phyloP scores from a whole-genome alignment of 139 green algal species.

The Chlorella sp. region DNA sequence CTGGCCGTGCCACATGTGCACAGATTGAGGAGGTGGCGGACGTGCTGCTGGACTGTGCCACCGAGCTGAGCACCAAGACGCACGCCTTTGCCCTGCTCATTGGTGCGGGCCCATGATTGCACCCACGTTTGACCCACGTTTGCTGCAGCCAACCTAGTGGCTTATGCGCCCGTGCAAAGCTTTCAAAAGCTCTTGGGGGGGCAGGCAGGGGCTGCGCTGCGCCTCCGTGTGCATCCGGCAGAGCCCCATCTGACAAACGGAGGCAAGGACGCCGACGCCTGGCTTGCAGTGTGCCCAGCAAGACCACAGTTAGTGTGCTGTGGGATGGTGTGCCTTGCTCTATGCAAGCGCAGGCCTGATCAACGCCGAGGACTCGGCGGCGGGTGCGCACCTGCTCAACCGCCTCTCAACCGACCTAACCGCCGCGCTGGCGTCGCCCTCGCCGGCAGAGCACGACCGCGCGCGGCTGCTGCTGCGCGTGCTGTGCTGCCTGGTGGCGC shows the following conservation, averaged over 20 bases:
- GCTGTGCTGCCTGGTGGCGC: slow-evolving; percentile 42
- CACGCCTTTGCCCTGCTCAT: slow-evolving; percentile 65
- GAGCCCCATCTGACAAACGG: too few species aligned
- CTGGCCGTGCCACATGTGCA: too few species aligned
- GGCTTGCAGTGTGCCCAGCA: too few species aligned
- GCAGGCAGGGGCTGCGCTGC: too few species aligned
- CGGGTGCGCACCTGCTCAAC: slow-evolving; percentile 6
- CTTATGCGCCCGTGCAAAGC: too few species aligned
- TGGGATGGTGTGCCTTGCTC: too few species aligned
- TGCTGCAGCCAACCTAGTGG: too few species aligned
- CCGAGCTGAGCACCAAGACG: slow-evolving; percentile 64
- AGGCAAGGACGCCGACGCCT: too few species aligned
- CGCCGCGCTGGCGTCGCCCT: slow-evolving; percentile 5
- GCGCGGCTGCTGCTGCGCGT: slow-evolving; percentile 66
- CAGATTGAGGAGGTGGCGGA: slow-evolving; percentile 33
- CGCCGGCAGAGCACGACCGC: slow-evolving; percentile 12
- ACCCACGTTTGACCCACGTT: too few species aligned
- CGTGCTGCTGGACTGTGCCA: slow-evolving; percentile 58
- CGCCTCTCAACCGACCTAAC: slow-evolving; percentile 19
- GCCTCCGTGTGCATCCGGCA: too few species aligned
- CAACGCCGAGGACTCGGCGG: slow-evolving; percentile 25
- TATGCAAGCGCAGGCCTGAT: slow-evolving; percentile 44
- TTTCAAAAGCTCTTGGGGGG: too few species aligned
- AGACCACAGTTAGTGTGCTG: too few species aligned
- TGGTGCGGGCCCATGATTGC: slow-evolving; percentile 26